Conservation (phyloP, 495 filamentous ascomycete species). For the Cudoniella acicularis region DNA sequence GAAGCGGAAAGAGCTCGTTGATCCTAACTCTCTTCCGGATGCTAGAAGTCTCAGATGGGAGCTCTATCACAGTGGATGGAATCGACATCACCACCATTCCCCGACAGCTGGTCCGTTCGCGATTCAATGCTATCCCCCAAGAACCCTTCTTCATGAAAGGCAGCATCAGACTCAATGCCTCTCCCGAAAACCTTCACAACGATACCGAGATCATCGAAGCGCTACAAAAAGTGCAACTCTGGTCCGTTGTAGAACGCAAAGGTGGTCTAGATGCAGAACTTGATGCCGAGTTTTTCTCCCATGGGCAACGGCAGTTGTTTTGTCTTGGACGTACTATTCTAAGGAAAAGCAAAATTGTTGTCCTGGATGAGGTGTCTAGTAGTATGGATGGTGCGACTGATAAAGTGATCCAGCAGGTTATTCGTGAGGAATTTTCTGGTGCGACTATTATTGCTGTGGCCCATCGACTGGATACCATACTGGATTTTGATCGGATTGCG, state of each 20-base stretch:
- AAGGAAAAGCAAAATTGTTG: slow-evolving; percentile 27
- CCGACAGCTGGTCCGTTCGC: not conserved
- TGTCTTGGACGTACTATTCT: slow-evolving; percentile 40
- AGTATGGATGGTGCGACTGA: slow-evolving; percentile 48
- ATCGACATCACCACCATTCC: not conserved
- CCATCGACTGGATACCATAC: not conserved
- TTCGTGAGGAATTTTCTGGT: slow-evolving; percentile 22
- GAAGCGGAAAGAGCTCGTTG: slow-evolving; percentile 7
- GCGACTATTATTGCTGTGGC: not conserved
- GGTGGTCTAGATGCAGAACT: slow-evolving; percentile 39
- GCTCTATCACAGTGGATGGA: not conserved
- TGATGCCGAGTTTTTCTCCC: slow-evolving; percentile 29
- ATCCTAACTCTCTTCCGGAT: not conserved
- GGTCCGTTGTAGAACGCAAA: slow-evolving; percentile 32
- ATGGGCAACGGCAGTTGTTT: slow-evolving; percentile 46
- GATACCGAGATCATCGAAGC: slow-evolving; percentile 27
- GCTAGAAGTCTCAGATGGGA: not conserved
- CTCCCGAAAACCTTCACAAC: slow-evolving; percentile 33
- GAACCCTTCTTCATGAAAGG: slow-evolving; percentile 42
- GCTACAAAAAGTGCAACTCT: slow-evolving; percentile 35
- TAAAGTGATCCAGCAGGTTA: slow-evolving; percentile 51
- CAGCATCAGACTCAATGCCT: slow-evolving; percentile 44
- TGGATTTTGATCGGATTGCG: not conserved
- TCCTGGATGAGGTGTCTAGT: slow-evolving; percentile 44
- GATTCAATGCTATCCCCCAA: slow-evolving; percentile 38